phyloP scores from a whole-genome alignment of 78 protist genomes.

The Guillardia theta region DNA sequence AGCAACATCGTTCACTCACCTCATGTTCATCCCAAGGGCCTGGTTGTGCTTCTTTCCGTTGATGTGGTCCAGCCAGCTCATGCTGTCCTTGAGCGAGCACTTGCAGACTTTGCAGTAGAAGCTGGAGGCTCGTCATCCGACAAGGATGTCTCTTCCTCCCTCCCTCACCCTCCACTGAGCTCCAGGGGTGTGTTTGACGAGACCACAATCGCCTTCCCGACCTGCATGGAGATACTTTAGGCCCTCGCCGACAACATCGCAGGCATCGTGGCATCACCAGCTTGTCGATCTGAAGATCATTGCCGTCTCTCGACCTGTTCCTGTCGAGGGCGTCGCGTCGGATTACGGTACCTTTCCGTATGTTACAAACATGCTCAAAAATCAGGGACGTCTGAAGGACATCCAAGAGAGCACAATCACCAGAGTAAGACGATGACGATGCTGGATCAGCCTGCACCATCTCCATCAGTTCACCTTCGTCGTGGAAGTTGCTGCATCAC shows the following conservation, averaged over 20 bases:
- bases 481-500: background rate
- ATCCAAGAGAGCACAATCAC: background rate
- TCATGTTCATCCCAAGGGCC: conserved; percentile 19
- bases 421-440: background rate
- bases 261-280: background rate
- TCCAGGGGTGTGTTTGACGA: background rate
- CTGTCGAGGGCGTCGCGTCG: background rate
- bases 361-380: background rate
- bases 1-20: background rate
- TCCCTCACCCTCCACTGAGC: background rate
- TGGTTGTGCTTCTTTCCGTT: conserved; percentile 32
- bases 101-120: conserved; percentile 18
- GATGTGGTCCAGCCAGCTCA: conserved; percentile 29
- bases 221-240: background rate
- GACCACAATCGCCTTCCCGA: background rate
- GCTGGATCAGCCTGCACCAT: background rate
- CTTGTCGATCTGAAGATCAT: background rate
- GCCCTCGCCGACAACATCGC: background rate
- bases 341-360: background rate
- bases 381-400: background rate
- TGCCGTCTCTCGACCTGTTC: background rate
- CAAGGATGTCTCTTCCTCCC: too few species aligned
- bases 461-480: background rate
- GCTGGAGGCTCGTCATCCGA: background rate
- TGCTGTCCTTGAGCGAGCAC: background rate